These are phyloP conservation scores for Pseudonitzschia delicatissima DNA, from an alignment of 108 stramenopile genomes.

Conservation along the genomic window DNA sequence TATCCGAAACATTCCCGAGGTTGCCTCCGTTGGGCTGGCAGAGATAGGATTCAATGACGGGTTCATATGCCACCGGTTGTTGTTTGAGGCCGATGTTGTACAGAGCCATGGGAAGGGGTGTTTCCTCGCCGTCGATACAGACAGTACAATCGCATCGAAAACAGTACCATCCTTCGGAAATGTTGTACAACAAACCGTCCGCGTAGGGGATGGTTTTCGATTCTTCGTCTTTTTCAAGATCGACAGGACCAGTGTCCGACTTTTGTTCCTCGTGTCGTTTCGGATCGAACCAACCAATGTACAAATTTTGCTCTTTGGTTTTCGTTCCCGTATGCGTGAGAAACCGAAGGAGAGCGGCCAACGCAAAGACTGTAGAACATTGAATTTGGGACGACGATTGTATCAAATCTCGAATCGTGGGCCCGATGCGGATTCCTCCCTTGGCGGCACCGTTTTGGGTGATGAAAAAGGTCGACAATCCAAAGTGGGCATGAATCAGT, in stretches of 20 bases:
- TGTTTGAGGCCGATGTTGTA: neutral
- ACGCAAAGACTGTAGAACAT: slow-evolving; percentile 73
- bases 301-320: too few species aligned
- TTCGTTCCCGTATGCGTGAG: slow-evolving; percentile 44
- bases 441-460: slow-evolving; percentile 90
- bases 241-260: neutral
- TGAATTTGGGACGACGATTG: neutral
- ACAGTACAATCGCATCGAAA: slow-evolving; percentile 53
- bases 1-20: slow-evolving; percentile 33
- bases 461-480: slow-evolving; percentile 87
- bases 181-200: slow-evolving; percentile 71
- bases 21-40: slow-evolving; percentile 53
- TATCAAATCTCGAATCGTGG: slow-evolving; percentile 67
- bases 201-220: slow-evolving; percentile 46
- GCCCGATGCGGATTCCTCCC: slow-evolving; percentile 80
- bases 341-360: slow-evolving; percentile 80
- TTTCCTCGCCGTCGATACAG: neutral
- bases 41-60: slow-evolving; percentile 38
- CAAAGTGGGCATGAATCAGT: slow-evolving; percentile 81
- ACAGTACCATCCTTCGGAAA: slow-evolving; percentile 76
- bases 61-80: neutral
- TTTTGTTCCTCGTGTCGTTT: neutral
- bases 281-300: too few species aligned
- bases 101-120: neutral
- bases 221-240: neutral